These are phyloP conservation scores for Mycena venus DNA, from an alignment of 768 basidiomycete genomes.

Conservation along the genomic window DNA sequence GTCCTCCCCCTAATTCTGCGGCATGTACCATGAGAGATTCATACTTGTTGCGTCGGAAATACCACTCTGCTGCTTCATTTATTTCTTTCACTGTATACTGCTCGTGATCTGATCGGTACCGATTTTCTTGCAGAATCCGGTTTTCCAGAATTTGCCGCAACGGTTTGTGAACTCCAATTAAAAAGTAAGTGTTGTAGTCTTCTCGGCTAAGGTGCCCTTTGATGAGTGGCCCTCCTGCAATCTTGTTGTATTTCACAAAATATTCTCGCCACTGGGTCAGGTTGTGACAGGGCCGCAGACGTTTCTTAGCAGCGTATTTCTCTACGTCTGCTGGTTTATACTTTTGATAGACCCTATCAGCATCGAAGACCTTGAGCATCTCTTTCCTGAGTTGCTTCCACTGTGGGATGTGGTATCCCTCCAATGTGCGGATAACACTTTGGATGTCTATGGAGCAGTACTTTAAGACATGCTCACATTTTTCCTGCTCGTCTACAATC, in stretches of 20 bases:
- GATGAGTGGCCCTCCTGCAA: background rate
- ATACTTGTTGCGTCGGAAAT: conserved; percentile 4
- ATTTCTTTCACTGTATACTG: background rate
- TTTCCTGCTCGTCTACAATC: too few relatives aligned
- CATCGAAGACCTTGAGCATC: background rate
- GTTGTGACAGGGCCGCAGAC: too few relatives aligned
- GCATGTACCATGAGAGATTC: conserved; percentile 14
- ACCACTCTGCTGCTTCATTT: conserved; percentile 8
- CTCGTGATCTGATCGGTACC: too few relatives aligned
- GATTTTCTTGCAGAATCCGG: too few relatives aligned
- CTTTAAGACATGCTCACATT: too few relatives aligned
- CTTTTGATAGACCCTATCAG: background rate
- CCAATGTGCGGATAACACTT: background rate
- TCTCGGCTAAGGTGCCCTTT: background rate
- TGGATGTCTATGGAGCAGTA: background rate
- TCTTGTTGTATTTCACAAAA: too few relatives aligned
- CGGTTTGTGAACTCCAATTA: background rate
- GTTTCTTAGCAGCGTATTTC: too few relatives aligned
- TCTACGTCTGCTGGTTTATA: too few relatives aligned
- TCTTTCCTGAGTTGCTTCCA: background rate
- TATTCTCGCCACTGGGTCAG: too few relatives aligned
- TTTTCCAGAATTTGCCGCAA: too few relatives aligned
- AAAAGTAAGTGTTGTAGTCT: background rate
- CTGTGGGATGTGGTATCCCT: background rate
- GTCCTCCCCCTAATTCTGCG: background rate